Base-by-base conservation (phyloP, 345 rosid genomes). In the Alliaria petiolata region DNA sequence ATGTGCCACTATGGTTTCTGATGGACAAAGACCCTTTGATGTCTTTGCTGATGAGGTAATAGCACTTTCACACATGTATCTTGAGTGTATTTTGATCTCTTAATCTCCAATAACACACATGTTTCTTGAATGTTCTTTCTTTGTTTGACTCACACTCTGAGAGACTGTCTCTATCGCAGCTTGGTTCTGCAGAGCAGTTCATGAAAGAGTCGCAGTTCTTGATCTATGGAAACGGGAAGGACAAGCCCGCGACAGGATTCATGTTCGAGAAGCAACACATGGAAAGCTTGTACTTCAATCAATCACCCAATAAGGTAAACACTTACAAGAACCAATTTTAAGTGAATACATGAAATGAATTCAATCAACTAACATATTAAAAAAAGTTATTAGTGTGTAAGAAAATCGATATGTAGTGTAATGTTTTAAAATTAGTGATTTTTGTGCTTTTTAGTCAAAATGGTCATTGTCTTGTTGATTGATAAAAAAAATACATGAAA, bases 211-310 rank as follows among this genome's bases (percentile, higher is more conserved):
- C 97, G 0, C 86, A 83, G 83, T 93, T 81, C 83, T 72, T 93
- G 79, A 82, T 89, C 58, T 70, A 90, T 71, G 96, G 98, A 54
- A 85, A 90, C 25, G 98, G 97, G 15, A 85, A 84, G 76, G 91
- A 87, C 67, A 84, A 85, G 63, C 79, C 95, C 34, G 89, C 98
- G 6, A 93, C 98, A 14, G 98, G 95, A 44, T 91, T 93, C 81
- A 89, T 83, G 92, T 87, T 91, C 17, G 96, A 91, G 82, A 91
- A 89, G 69, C 92, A 82, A 75, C 92, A 79, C 44, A 85, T 86
- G 92, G 89, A 87, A 81, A 86, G 91, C 51, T 77, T 93, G 63
- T 90, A 90, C 85, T 93, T 93, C 84, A 85, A 93, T 70, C 95
- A 90, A 73, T 90, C 96, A 17, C 82, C 92, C 43, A 58, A 87